Conservation (phyloP, 1,139 yeast genomes). For the Pichia norvegensis region DNA sequence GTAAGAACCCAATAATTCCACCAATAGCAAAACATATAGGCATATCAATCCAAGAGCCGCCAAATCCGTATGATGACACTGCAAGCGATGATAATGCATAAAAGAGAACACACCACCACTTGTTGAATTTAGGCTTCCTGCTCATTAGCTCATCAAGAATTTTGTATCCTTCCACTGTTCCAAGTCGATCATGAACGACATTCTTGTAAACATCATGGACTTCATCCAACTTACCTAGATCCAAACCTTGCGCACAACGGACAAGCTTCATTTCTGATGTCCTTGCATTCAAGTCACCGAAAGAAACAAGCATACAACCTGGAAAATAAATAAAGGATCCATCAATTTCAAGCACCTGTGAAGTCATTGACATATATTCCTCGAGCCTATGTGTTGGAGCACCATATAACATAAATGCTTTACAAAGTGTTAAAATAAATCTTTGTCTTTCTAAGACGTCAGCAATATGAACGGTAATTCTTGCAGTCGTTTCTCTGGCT, state of each 20-base stretch:
- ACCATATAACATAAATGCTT: conserved; percentile 85
- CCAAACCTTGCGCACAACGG: conserved; percentile 77
- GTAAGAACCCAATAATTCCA: conserved; percentile 71
- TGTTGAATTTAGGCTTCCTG: conserved; percentile 55
- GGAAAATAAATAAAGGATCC: conserved; percentile 89
- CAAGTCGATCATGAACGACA: conserved; percentile 79
- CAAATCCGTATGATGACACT: conserved; percentile 84
- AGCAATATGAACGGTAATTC: conserved; percentile 85
- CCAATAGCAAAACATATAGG: conserved; percentile 82
- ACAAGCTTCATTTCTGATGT: conserved; percentile 90
- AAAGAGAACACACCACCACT: conserved; percentile 70
- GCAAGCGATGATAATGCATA: conserved; percentile 76
- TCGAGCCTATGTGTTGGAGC: conserved; percentile 94
- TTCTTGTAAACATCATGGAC: conserved; percentile 78
- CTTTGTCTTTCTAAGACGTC: conserved; percentile 80
- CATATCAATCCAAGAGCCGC: conserved; percentile 84
- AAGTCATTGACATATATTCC: conserved; percentile 85
- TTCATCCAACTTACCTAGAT: conserved; percentile 70
- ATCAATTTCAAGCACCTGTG: conserved; percentile 81
- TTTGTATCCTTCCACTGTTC: conserved; percentile 78
- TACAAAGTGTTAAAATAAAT: conserved; percentile 74
- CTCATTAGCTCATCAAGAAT: conserved; percentile 61
- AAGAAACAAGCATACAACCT: conserved; percentile 88
- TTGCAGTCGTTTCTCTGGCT: conserved; percentile 35
- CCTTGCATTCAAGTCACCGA: conserved; percentile 88